phyloP scores from a whole-genome alignment of 352 stramenopile genomes.

The Plasmopara viticola region DNA sequence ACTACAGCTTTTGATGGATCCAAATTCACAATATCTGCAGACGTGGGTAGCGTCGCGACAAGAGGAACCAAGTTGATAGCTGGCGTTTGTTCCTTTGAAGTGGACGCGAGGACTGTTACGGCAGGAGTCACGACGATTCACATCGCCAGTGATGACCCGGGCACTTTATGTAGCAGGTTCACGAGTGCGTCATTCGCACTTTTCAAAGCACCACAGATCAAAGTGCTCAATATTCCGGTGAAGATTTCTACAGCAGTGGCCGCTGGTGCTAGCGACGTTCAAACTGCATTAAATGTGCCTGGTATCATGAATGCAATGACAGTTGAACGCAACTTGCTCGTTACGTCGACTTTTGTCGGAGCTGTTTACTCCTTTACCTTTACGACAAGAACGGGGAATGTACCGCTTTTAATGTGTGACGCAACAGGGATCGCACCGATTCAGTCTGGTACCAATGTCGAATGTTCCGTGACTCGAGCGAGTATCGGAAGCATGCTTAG shows the following conservation, averaged over 20 bases:
- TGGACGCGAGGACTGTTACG: constrained; percentile 11
- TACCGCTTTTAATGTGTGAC: constrained; percentile 48
- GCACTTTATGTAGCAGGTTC: constrained; percentile 34
- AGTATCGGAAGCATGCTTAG: constrained; percentile 56
- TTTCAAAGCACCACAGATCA: constrained; percentile 46
- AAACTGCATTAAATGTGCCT: constrained; percentile 10
- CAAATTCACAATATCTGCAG: constrained; percentile 25
- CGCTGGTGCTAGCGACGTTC: constrained; percentile 14
- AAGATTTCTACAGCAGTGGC: constrained; percentile 28
- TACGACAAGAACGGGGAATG: constrained; percentile 37
- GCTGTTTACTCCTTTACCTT: constrained; percentile 61
- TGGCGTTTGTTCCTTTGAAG: constrained; percentile 55
- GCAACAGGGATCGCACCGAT: constrained; percentile 17
- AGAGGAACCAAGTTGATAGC: constrained; percentile 30
- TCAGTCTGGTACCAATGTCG: constrained; percentile 9
- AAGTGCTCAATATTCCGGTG: constrained; percentile 22
- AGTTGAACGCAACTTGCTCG: constrained; percentile 27
- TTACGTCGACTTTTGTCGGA: constrained; percentile 44
- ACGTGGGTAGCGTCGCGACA: constrained; percentile 17
- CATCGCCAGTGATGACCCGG: constrained; percentile 17
- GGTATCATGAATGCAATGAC: constrained; percentile 41
- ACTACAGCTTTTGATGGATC: constrained; percentile 61
- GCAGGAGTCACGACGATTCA: constrained; percentile 14
- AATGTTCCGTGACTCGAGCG: constrained; percentile 37
- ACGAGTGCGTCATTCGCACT: constrained; percentile 23